These are phyloP conservation scores for Diutina sp. DNA, from an alignment of 1,139 yeast genomes.

Conservation along the genomic window DNA sequence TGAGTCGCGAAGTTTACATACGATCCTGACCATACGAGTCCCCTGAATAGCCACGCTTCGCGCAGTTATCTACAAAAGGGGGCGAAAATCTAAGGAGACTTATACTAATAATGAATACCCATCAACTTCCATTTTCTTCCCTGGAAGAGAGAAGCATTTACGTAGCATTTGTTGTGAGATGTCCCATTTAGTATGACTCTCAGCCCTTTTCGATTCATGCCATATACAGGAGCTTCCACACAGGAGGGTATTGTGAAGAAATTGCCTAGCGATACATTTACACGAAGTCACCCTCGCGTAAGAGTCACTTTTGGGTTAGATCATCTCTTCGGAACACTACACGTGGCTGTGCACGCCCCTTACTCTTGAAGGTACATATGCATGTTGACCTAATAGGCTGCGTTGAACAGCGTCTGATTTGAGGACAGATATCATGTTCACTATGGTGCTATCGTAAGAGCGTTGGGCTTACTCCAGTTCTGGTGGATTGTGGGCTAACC, in stretches of 20 bases:
- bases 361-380: not conserved
- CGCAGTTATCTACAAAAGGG: no score
- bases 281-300: not conserved
- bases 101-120: no score
- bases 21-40: not conserved
- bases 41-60: not conserved
- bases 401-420: not conserved
- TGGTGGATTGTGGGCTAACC: no score
- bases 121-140: no score
- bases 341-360: not conserved
- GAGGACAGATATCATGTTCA: not conserved
- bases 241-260: not conserved
- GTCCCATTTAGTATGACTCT: not conserved
- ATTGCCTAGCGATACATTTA: not conserved
- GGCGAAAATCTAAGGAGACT: no score
- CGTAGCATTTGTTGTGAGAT: no score
- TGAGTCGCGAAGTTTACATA: not conserved
- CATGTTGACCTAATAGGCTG: not conserved
- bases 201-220: not conserved
- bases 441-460: no score
- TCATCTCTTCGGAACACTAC: not conserved
- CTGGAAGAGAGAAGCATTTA: no score
- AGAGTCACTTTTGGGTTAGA: not conserved
- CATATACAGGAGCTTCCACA: not conserved
- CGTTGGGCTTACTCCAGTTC: no score